A percentile compares a stretch with the other conserved stretches of the same genome.
These are phyloP conservation scores for Colletotrichum sidae DNA, from an alignment of 2,329 filamentous ascomycete species.

Conservation along the genomic window DNA sequence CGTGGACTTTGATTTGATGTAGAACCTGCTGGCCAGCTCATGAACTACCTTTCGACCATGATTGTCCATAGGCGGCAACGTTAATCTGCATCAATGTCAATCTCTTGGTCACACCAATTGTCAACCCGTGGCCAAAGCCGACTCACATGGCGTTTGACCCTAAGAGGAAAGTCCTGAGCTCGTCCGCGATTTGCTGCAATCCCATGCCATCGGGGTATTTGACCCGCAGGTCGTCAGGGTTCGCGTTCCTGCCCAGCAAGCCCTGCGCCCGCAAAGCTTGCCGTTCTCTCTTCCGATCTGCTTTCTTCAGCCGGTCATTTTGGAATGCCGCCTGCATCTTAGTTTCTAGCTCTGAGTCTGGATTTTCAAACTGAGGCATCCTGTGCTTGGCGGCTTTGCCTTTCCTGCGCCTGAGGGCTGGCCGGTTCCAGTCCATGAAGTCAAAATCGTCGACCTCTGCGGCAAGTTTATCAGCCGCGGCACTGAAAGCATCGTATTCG, in stretches of 20 bases:
- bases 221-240: conserved; percentile 69
- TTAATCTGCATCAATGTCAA: conserved; percentile 61
- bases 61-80: conserved; percentile 87
- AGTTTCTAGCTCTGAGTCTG: conserved; percentile 75
- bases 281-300: conserved; percentile 75
- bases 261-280: conserved; percentile 76
- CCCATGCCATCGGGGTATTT: conserved; percentile 82
- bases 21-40: conserved; percentile 78
- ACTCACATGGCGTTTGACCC: conserved; percentile 50
- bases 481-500: conserved; percentile 31
- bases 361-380: conserved; percentile 64
- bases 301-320: conserved; percentile 79
- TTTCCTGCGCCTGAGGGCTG: conserved; percentile 71
- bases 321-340: conserved; percentile 70
- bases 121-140: not conserved
- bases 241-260: conserved; percentile 69
- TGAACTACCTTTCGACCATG: conserved; percentile 82
- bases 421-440: conserved; percentile 84
- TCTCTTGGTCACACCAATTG: not conserved
- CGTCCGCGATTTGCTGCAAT: conserved; percentile 76
- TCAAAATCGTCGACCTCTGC: conserved; percentile 76
- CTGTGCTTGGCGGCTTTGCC: conserved; percentile 71
- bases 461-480: conserved; percentile 18
- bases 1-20: conserved; percentile 85
- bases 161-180: conserved; percentile 78